These are phyloP conservation scores for Mortierella sp. DNA, from an alignment of 371 early-diverging fungal species.

Conservation along the genomic window DNA sequence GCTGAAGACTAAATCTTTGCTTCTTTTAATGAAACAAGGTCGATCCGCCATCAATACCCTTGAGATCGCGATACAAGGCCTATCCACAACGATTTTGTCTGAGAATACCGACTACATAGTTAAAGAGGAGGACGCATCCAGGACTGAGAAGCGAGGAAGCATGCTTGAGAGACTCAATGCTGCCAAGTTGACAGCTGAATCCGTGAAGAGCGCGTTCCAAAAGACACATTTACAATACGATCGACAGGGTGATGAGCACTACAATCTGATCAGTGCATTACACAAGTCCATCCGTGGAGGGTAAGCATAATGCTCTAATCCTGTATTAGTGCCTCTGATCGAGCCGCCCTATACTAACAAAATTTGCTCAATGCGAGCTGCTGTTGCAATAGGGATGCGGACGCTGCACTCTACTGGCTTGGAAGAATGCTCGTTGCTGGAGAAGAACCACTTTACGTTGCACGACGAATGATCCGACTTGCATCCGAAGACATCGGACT, in stretches of 20 bases:
- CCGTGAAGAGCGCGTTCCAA: constrained; percentile 74
- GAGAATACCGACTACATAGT: background rate
- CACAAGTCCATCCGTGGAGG: constrained; percentile 88
- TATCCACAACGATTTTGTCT: constrained; percentile 29
- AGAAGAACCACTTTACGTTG: constrained; percentile 90
- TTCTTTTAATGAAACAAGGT: too few relatives aligned
- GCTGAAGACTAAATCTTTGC: too few relatives aligned
- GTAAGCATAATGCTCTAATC: constrained; percentile 45
- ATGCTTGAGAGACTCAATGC: constrained; percentile 23
- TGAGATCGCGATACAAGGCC: constrained; percentile 68
- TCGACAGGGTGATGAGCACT: constrained; percentile 89
- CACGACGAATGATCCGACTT: constrained; percentile 72
- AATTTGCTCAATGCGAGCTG: background rate
- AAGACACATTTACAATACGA: constrained; percentile 85
- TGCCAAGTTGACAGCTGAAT: constrained; percentile 56
- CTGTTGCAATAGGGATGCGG: constrained; percentile 62
- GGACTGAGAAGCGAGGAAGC: background rate
- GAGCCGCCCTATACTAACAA: too few relatives aligned
- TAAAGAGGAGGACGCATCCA: background rate
- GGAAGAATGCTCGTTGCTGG: constrained; percentile 90
- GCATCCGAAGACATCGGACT: constrained; percentile 93
- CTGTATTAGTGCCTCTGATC: too few relatives aligned
- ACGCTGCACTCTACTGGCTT: constrained; percentile 89
- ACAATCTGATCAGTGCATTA: constrained; percentile 88
- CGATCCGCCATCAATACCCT: constrained; percentile 76